Evolutionary conservation across 768 basidiomycete species (phyloP).

Genomic region (Mrakia blollopis): DNA sequence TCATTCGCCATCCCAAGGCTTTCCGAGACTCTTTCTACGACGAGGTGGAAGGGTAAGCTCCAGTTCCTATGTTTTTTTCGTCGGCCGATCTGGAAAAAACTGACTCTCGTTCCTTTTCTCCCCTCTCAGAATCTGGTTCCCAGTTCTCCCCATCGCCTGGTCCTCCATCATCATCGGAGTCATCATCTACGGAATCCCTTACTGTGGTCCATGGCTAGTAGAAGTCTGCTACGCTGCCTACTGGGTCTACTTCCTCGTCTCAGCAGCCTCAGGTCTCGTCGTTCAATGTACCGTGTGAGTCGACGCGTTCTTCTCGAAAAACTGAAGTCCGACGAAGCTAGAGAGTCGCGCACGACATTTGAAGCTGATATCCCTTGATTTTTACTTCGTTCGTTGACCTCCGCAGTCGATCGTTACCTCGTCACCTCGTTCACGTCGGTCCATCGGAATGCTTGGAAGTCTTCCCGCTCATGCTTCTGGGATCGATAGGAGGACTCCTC

Average conservation of each 20-base stretch:
- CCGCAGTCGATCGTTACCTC: constrained; percentile 23
- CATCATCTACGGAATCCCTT: constrained; percentile 31
- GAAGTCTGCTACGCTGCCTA: constrained; percentile 26
- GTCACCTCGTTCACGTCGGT: constrained; percentile 20
- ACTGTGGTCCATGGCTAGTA: constrained; percentile 25
- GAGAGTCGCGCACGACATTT: no score
- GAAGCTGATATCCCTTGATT: no score
- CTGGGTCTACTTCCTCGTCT: constrained; percentile 31
- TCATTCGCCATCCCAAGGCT: constrained; percentile 13
- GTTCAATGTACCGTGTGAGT: constrained; percentile 33
- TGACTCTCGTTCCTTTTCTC: no score
- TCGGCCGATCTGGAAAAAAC: no score
- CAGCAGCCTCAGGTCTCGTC: constrained; percentile 7
- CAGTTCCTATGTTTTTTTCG: no score
- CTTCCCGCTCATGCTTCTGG: constrained; percentile 34
- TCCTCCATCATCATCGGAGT: constrained; percentile 31
- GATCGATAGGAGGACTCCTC: constrained; percentile 28
- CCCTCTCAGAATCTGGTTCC: constrained; percentile 26
- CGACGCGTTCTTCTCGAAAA: no score
- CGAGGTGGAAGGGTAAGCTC: constrained; percentile 19
- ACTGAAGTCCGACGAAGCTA: no score
- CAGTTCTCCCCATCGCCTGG: constrained; percentile 23
- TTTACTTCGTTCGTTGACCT: neutral
- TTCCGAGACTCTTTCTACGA: constrained; percentile 33
- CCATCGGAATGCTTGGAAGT: constrained; percentile 30